Conservation (phyloP, 2,329 filamentous ascomycete species). For the Dothiorella sarmentorum region DNA sequence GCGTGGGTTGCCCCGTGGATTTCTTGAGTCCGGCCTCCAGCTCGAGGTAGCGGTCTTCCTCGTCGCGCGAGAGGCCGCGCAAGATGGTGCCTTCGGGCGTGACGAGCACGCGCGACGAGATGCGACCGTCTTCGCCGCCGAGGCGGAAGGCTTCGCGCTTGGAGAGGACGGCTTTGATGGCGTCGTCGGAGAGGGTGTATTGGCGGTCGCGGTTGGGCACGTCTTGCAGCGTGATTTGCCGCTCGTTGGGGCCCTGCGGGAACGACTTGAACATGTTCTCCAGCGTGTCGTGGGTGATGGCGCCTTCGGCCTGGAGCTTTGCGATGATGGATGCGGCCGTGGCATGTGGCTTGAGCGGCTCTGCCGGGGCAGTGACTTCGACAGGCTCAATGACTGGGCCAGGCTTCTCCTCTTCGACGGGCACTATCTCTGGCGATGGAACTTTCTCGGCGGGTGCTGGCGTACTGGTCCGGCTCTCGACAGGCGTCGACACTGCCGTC, state of each 20-base stretch:
- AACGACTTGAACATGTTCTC: conserved; percentile 16
- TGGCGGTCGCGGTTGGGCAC: conserved; percentile 33
- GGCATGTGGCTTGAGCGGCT: conserved; percentile 26
- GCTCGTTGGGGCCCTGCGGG: conserved; percentile 24
- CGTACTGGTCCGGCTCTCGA: background rate
- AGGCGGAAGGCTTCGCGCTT: conserved; percentile 41
- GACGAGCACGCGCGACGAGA: conserved; percentile 60
- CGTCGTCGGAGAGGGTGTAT: conserved; percentile 40
- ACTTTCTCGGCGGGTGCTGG: background rate
- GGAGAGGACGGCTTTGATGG: conserved; percentile 51
- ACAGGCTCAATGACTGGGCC: conserved; percentile 21
- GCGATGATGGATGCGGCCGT: conserved; percentile 38
- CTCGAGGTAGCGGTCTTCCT: conserved; percentile 67
- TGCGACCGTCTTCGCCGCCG: conserved; percentile 41
- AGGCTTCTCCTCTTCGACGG: conserved; percentile 21
- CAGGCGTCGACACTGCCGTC: conserved; percentile 7
- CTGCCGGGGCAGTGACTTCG: conserved; percentile 28
- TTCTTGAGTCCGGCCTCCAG: conserved; percentile 55
- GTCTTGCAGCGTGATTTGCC: conserved; percentile 27
- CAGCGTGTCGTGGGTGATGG: conserved; percentile 25
- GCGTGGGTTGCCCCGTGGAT: conserved; percentile 26
- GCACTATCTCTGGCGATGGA: background rate
- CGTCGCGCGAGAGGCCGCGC: conserved; percentile 64
- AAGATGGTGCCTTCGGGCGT: conserved; percentile 74
- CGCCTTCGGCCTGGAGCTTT: conserved; percentile 38